Evolutionary conservation across 1,284 basidiomycete genomes (phyloP).

Genomic region (Naganishia cerealis): DNA sequence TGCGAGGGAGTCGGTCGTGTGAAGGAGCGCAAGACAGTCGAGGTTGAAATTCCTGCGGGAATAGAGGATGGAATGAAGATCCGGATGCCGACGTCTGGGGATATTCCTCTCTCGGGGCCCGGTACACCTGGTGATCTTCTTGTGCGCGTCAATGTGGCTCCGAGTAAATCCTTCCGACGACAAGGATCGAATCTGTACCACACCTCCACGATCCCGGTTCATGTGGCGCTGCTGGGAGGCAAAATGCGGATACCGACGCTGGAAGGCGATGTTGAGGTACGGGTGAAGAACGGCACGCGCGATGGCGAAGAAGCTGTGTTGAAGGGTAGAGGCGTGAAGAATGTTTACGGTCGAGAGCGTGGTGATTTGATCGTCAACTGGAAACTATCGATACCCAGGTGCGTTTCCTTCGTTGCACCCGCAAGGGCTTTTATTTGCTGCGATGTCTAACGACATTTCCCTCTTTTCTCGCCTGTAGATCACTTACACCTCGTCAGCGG

Average conservation of each 20-base stretch:
- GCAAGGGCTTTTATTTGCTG: too few species aligned
- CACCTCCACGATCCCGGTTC: constrained; percentile 85
- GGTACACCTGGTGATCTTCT: constrained; percentile 81
- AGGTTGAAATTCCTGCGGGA: constrained; percentile 83
- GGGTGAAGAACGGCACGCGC: constrained; percentile 89
- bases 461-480: constrained; percentile 57
- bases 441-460: not conserved
- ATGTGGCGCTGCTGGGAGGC: constrained; percentile 87
- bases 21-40: constrained; percentile 72
- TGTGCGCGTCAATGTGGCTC: constrained; percentile 79
- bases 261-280: constrained; percentile 93
- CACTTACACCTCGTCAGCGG: constrained; percentile 76
- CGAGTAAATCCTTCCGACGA: constrained; percentile 81
- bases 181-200: constrained; percentile 92
- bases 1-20: constrained; percentile 90
- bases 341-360: constrained; percentile 65
- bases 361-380: constrained; percentile 93
- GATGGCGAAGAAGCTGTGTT: constrained; percentile 96
- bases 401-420: constrained; percentile 44
- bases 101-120: constrained; percentile 76
- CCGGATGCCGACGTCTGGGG: constrained; percentile 78
- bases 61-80: constrained; percentile 97
- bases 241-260: constrained; percentile 89
- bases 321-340: constrained; percentile 80
- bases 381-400: constrained; percentile 85